Conservation (phyloP, 2,329 filamentous ascomycete species). For the Colletotrichum cereale region DNA sequence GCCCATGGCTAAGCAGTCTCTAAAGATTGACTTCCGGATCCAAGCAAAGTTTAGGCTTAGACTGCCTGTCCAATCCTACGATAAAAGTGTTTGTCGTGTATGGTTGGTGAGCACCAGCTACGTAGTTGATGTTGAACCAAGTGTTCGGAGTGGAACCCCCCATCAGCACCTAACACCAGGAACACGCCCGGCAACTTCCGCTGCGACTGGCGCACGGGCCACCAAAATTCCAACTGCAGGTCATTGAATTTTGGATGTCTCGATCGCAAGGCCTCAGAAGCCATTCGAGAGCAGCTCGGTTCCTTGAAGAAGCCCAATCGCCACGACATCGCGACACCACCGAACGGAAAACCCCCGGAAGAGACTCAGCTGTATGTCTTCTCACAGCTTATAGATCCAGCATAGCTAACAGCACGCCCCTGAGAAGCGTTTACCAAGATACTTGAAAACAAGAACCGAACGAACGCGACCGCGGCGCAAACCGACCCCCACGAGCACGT, state of each 20-base stretch:
- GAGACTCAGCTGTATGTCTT: not conserved
- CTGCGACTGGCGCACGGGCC: constrained; percentile 2
- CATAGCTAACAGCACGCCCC: not conserved
- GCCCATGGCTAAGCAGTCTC: too few species aligned
- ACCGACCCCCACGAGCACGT: not conserved
- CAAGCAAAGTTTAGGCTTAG: not conserved
- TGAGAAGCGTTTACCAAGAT: not conserved
- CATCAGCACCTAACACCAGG: not conserved
- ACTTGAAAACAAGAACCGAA: not conserved
- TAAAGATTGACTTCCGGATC: too few species aligned
- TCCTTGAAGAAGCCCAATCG: not conserved
- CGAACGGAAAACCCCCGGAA: not conserved
- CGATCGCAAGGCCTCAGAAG: not conserved
- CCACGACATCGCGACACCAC: constrained; percentile 16
- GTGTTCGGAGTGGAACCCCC: not conserved
- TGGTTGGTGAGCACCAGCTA: not conserved
- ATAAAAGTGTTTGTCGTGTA: not conserved
- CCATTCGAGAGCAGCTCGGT: constrained; percentile 1
- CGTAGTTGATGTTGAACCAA: not conserved
- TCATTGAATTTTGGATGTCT: constrained; percentile 29
- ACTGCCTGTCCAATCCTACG: not conserved
- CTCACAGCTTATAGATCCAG: not conserved
- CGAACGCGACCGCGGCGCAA: constrained; percentile 9
- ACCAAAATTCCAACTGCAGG: not conserved
- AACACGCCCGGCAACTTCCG: constrained; percentile 18